Percentiles rank a stretch among this genome's conserved stretches.
Conservation (phyloP, 2,329 filamentous ascomycete genomes). For the Lojkania enalia region DNA sequence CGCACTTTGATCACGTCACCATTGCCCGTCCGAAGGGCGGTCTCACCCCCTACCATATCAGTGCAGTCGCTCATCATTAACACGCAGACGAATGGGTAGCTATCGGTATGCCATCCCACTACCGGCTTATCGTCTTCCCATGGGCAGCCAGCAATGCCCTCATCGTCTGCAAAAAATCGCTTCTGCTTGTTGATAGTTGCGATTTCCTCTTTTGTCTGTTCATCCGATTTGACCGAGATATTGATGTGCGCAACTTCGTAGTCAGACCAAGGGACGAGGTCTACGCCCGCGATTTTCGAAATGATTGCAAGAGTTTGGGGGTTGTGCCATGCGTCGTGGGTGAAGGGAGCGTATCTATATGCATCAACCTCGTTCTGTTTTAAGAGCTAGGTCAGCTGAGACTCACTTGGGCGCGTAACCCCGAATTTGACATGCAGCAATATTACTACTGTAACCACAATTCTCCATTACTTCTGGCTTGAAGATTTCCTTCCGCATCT, state of each 20-base stretch:
- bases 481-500: slow-evolving; percentile 66
- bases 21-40: slow-evolving; percentile 58
- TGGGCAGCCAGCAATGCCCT: slow-evolving; percentile 48
- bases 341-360: slow-evolving; percentile 63
- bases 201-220: slow-evolving; percentile 51
- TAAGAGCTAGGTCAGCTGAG: not conserved
- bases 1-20: slow-evolving; percentile 62
- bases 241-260: slow-evolving; percentile 64
- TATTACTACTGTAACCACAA: slow-evolving; percentile 62
- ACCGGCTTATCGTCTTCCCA: slow-evolving; percentile 58
- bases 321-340: slow-evolving; percentile 64
- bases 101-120: slow-evolving; percentile 67
- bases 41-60: slow-evolving; percentile 67
- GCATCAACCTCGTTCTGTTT: slow-evolving; percentile 4
- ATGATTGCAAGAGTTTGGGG: slow-evolving; percentile 59
- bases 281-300: slow-evolving; percentile 61
- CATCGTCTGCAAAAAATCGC: slow-evolving; percentile 43
- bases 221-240: slow-evolving; percentile 55
- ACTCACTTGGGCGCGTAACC: slow-evolving; percentile 61
- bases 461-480: slow-evolving; percentile 60
- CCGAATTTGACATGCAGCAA: slow-evolving; percentile 59
- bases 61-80: slow-evolving; percentile 67
- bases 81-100: slow-evolving; percentile 71
- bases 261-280: slow-evolving; percentile 60
- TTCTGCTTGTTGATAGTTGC: slow-evolving; percentile 45